Conservation (phyloP, 2,329 filamentous ascomycete species). For the Fusarium coffeatum region DNA sequence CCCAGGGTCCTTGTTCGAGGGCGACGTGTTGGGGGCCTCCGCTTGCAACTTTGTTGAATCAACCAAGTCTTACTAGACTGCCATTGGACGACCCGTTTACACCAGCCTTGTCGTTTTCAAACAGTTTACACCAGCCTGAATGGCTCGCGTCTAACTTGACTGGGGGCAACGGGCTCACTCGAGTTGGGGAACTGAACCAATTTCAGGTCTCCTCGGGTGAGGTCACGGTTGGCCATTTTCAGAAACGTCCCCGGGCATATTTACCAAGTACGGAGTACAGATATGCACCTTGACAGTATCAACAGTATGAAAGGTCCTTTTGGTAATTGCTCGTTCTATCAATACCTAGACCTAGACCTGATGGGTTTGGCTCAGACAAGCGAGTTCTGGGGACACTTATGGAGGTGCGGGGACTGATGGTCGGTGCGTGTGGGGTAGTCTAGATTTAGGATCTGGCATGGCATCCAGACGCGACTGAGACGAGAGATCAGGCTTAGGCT, state of each 20-base stretch:
- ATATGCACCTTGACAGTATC: background rate
- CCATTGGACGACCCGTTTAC: constrained; percentile 3
- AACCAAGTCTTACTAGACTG: background rate
- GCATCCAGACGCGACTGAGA: constrained; percentile 17
- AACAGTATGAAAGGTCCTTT: background rate
- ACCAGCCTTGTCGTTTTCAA: constrained; percentile 17
- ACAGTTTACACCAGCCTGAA: constrained; percentile 9
- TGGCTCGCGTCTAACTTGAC: constrained; percentile 9
- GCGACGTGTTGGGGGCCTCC: constrained; percentile 30
- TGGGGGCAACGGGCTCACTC: background rate
- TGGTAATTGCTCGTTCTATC: constrained; percentile 16
- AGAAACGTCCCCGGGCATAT: background rate
- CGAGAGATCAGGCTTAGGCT: constrained; percentile 2
- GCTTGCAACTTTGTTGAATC: constrained; percentile 28
- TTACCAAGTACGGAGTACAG: constrained; percentile 14
- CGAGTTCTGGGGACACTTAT: constrained; percentile 30
- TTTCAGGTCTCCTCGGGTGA: background rate
- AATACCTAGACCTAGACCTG: background rate
- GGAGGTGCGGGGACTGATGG: constrained; percentile 45
- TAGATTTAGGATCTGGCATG: constrained; percentile 38
- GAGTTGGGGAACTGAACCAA: background rate
- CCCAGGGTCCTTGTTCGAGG: constrained; percentile 33
- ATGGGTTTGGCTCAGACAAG: constrained; percentile 25
- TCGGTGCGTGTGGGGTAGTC: constrained; percentile 45
- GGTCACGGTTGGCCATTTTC: background rate